Conservation (phyloP, 106 monocot genomes). For the Vanilla planifolia region DNA sequence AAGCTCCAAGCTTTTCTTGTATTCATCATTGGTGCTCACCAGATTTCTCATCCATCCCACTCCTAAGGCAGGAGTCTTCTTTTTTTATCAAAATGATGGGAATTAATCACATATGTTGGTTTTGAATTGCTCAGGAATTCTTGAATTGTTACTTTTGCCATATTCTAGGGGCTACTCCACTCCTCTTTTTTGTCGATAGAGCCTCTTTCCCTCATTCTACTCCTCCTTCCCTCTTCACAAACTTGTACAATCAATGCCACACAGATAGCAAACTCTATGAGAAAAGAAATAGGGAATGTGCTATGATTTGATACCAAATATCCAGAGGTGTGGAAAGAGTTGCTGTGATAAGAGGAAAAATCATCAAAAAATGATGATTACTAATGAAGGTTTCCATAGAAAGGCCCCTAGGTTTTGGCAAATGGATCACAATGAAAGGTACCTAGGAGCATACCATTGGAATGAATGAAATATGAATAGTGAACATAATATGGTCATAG, state of each 20-base stretch:
- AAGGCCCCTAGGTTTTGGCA: conserved; percentile 20
- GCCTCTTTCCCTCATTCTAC: conserved; percentile 9
- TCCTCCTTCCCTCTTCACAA: conserved; percentile 9
- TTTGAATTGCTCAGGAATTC: background rate
- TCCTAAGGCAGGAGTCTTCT: background rate
- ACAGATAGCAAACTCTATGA: conserved; percentile 1
- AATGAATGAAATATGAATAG: conserved; percentile 26
- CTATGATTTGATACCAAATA: background rate
- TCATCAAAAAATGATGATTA: conserved; percentile 23
- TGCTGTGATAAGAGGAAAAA: too few relatives aligned
- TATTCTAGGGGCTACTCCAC: background rate
- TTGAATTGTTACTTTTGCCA: background rate
- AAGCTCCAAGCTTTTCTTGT: background rate
- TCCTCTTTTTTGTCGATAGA: conserved; percentile 15
- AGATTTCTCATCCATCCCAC: background rate
- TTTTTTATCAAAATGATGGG: background rate
- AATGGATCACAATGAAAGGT: conserved; percentile 26
- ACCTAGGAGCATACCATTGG: conserved; percentile 24
- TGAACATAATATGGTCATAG: conserved; percentile 5
- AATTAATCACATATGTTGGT: background rate
- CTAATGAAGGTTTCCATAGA: conserved; percentile 14
- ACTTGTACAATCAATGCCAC: conserved; percentile 5
- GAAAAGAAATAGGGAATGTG: background rate
- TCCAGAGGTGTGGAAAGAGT: too few relatives aligned
- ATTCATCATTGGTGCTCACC: background rate